Evolutionary conservation across 331 rosid genomes (phyloP).

Genomic region (Pyrus hybrid): DNA sequence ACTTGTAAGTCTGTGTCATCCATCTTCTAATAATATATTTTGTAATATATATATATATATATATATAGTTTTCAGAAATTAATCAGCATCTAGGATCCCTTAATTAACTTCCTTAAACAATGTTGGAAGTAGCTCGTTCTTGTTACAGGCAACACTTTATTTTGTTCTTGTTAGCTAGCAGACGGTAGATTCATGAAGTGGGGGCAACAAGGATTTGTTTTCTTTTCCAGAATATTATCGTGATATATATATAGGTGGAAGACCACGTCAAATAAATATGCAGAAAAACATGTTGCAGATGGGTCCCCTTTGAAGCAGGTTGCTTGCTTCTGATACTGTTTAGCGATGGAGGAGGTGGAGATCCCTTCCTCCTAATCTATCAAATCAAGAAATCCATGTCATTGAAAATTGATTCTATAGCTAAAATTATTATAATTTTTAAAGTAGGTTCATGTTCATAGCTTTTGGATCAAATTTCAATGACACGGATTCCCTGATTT

Average conservation of each 20-base stretch:
- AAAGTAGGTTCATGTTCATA: accelerated
- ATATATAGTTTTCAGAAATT: neutral
- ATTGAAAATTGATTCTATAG: no score
- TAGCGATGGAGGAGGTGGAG: neutral
- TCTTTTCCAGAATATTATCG: neutral
- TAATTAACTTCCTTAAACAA: neutral
- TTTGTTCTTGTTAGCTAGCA: neutral
- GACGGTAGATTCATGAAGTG: neutral
- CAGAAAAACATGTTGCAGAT: neutral
- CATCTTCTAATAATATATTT: neutral
- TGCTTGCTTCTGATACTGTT: no score
- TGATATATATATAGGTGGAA: neutral
- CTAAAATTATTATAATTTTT: no score
- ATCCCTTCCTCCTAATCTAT: accelerated
- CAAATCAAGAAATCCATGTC: accelerated
- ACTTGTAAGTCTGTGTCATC: neutral
- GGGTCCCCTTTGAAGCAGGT: neutral
- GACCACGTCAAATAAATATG: neutral
- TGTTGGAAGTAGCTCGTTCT: neutral
- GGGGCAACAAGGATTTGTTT: neutral
- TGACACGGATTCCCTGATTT: no score
- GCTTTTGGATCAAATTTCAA: no score
- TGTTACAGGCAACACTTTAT: conserved; percentile 8
- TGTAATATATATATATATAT: neutral
- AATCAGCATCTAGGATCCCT: neutral